phyloP scores from a whole-genome alignment of 345 rosid genomes.

The Erucastrum elatum region DNA sequence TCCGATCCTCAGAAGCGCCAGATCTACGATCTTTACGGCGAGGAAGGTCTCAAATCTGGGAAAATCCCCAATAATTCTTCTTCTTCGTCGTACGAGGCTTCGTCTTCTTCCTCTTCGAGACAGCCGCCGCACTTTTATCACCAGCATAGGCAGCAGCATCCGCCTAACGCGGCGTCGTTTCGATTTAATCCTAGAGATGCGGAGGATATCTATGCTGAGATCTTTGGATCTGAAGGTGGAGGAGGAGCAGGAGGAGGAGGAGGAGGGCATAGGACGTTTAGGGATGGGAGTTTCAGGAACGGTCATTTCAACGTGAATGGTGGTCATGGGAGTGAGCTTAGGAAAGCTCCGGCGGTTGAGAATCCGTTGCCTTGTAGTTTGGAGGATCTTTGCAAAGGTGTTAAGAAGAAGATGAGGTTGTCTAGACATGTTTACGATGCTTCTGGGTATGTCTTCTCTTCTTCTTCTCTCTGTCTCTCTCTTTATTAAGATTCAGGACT shows the following conservation, averaged over 20 bases:
- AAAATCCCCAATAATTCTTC: constrained; percentile 53
- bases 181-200: constrained; percentile 71
- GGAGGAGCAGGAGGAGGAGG: constrained; percentile 28
- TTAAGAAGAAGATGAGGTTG: constrained; percentile 72
- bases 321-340: constrained; percentile 18
- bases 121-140: constrained; percentile 30
- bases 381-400: constrained; percentile 88
- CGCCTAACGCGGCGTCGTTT: constrained; percentile 48
- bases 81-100: constrained; percentile 39
- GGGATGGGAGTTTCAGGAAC: constrained; percentile 52
- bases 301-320: constrained; percentile 35
- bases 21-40: constrained; percentile 95
- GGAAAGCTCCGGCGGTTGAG: constrained; percentile 64
- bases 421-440: constrained; percentile 55
- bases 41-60: constrained; percentile 82
- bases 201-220: constrained; percentile 78
- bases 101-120: constrained; percentile 36
- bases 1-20: constrained; percentile 80
- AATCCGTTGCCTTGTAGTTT: constrained; percentile 68
- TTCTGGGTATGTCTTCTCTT: constrained; percentile 53
- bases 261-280: constrained; percentile 42
- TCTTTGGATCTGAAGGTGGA: constrained; percentile 62
- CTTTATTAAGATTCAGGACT: too few relatives aligned
- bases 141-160: constrained; percentile 44
- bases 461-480: not conserved